These are phyloP conservation scores for Anisodus acutangulus DNA, from an alignment of 257 asterid species.

Conservation along the genomic window DNA sequence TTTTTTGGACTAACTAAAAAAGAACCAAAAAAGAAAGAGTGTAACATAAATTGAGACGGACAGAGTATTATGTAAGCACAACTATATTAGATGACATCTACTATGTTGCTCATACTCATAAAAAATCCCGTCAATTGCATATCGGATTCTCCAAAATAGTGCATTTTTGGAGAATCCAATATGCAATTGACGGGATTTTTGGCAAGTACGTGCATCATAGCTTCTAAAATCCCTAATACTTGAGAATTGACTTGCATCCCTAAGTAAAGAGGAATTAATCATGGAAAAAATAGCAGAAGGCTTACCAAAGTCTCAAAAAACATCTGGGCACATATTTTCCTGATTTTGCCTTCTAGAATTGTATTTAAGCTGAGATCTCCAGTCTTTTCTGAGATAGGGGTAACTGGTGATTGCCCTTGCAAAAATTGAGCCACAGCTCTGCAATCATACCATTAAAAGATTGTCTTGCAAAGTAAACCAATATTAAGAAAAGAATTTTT, in stretches of 20 bases:
- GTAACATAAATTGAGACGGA: too few relatives aligned
- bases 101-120: too few relatives aligned
- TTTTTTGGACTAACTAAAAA: too few relatives aligned
- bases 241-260: slow-evolving; percentile 1
- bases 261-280: background rate
- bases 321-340: slow-evolving; percentile 64
- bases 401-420: slow-evolving; percentile 57
- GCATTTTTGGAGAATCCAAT: too few relatives aligned
- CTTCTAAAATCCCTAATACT: background rate
- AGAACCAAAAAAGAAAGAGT: too few relatives aligned
- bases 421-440: slow-evolving; percentile 83
- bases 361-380: slow-evolving; percentile 59
- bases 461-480: background rate
- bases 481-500: background rate
- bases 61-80: too few relatives aligned
- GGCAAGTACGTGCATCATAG: background rate
- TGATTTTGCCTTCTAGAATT: slow-evolving; percentile 67
- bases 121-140: too few relatives aligned
- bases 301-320: slow-evolving; percentile 69
- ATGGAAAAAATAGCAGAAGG: background rate
- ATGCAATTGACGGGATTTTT: background rate
- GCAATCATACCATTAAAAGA: slow-evolving; percentile 31
- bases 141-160: too few relatives aligned
- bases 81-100: too few relatives aligned
- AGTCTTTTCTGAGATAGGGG: slow-evolving; percentile 50